Base-by-base conservation (phyloP, 257 asterid species). In the Gardenia jasminoides region DNA sequence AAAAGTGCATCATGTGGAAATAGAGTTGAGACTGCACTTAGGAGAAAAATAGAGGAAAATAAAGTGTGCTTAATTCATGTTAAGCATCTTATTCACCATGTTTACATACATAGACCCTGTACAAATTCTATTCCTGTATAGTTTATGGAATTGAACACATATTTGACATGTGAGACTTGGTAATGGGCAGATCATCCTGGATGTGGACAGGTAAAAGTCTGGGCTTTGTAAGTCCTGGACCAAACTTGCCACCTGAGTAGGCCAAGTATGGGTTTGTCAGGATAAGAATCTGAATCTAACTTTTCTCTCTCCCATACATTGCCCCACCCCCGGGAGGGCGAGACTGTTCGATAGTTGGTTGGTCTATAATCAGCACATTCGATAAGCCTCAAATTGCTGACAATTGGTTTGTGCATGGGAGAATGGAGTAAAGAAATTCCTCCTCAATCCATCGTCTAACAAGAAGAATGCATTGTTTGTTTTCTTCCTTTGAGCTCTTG, bases 21-120 rank as follows among this genome's bases (percentile, higher is more conserved):
- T n/a, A 68, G 71, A n/a, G 26, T 54, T 65, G 69, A 72, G 68
- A 66, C 69, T 8, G 79, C 46, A 31, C n/a, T 71, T 61, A 19
- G 67, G 70, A 31, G 50, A 69, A 70, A 65, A 28, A 76, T 24
- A 44, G 39, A 44, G 62, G 44, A 33, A n/a, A 62, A 17, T 36
- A n/a, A 3, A 15, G 11, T 28, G 16, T 67, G 56, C 68, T 52
- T 33, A 56, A 68, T 20, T 46, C 28, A 72, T 68, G 44, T 19
- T 6, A 52, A 10, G 0, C 36, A 30, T 17, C 80, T 39, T 44
- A 33, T 24, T 61, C 36, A 28, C 36, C 67, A 26, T 19, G 28
- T 28, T 52, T 17, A 46, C 52, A 50, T 48, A 22, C 24, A 54
- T 24, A 54, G 36, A 17, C 24, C 15, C 48, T 6, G 30, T 33